Conservation (phyloP, 179 eudicot species). For the Carnegiea gigantea region DNA sequence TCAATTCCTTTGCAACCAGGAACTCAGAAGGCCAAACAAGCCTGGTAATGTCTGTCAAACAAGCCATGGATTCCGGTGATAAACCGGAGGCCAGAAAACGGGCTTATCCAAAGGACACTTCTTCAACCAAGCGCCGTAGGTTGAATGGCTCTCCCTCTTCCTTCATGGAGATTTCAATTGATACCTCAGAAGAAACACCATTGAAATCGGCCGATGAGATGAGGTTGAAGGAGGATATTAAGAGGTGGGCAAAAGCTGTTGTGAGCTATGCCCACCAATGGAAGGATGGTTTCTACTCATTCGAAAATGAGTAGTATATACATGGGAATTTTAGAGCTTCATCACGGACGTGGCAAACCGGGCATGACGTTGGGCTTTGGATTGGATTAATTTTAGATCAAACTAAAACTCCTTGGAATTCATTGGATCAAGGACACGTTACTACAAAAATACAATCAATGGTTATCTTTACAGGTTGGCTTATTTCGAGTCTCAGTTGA, state of each 20-base stretch:
- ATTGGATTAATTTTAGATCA: no score
- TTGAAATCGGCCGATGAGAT: conserved; percentile 1
- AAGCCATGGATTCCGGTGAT: conserved; percentile 10
- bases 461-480: no score
- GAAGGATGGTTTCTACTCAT: background rate
- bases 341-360: no score
- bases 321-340: no score
- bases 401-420: no score
- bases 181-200: background rate
- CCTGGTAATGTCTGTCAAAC: conserved; percentile 8
- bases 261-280: conserved; percentile 23
- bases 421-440: no score
- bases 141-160: background rate
- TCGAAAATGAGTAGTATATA: background rate
- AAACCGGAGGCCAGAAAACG: background rate
- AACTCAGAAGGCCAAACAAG: background rate
- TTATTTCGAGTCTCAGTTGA: no score
- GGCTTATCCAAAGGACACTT: background rate
- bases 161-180: background rate
- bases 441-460: no score
- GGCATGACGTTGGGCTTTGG: no score
- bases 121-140: background rate
- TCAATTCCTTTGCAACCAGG: no score
- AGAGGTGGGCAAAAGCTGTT: conserved; percentile 26
- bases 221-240: conserved; percentile 18